These are phyloP conservation scores for Acacia acuminata DNA, from an alignment of 306 rosid species.

Conservation along the genomic window DNA sequence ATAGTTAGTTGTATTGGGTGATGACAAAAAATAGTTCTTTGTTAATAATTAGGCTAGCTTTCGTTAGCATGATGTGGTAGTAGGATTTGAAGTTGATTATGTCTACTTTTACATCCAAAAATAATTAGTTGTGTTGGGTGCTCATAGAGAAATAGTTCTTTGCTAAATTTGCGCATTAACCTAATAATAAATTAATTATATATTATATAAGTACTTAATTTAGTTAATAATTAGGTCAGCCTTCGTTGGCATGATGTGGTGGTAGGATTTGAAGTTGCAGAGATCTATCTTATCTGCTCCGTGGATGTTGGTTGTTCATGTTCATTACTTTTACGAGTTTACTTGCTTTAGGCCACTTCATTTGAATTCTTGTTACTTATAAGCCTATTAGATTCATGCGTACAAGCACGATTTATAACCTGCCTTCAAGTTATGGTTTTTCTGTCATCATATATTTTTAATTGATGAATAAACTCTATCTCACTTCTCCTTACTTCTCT, in stretches of 20 bases:
- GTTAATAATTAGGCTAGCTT: too few species aligned
- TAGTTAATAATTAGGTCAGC: neutral
- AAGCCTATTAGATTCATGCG: neutral
- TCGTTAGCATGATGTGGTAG: too few species aligned
- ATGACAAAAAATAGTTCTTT: too few species aligned
- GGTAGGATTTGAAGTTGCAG: neutral
- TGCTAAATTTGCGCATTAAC: too few species aligned
- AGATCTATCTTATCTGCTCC: neutral
- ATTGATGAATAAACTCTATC: neutral
- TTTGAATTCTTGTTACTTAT: neutral
- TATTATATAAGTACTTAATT: neutral
- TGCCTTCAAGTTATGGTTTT: neutral
- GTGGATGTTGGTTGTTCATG: neutral
- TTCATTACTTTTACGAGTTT: neutral
- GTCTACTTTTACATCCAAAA: too few species aligned
- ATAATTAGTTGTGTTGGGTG: too few species aligned
- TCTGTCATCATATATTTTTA: neutral
- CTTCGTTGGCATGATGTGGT: neutral
- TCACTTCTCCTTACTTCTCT: neutral
- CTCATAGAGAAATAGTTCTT: too few species aligned
- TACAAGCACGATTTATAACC: neutral
- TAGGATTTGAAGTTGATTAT: too few species aligned
- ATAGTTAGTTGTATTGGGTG: too few species aligned
- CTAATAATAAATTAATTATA: too few species aligned
- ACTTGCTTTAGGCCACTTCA: neutral